phyloP scores from a whole-genome alignment of 805 yeast genomes.

The Candida verbasci region DNA sequence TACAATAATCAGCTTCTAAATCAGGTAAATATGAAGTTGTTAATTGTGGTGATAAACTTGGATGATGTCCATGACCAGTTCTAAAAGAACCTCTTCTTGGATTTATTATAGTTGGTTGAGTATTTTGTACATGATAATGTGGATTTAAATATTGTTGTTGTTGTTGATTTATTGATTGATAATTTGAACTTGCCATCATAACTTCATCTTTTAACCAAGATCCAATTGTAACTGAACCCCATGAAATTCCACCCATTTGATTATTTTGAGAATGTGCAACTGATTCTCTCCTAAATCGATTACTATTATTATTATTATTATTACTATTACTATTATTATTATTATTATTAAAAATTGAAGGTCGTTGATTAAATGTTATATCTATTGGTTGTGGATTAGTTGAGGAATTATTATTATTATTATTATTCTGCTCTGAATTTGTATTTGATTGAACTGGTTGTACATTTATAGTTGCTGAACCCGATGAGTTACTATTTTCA shows the following conservation, averaged over 20 bases:
- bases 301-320: slow-evolving; percentile 13
- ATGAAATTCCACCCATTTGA: slow-evolving; percentile 87
- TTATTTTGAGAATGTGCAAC: slow-evolving; percentile 90
- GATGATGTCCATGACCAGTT: slow-evolving; percentile 10
- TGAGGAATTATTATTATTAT: background rate
- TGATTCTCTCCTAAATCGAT: slow-evolving; percentile 72
- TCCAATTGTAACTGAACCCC: slow-evolving; percentile 95
- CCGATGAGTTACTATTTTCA: slow-evolving; percentile 28
- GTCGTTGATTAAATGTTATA: slow-evolving; percentile 39
- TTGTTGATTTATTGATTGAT: slow-evolving; percentile 9
- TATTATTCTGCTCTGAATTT: background rate
- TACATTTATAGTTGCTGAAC: slow-evolving; percentile 19
- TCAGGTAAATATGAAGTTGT: slow-evolving; percentile 81
- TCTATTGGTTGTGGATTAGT: slow-evolving; percentile 40
- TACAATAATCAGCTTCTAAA: slow-evolving; percentile 92
- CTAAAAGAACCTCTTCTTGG: slow-evolving; percentile 38
- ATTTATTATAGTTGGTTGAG: slow-evolving; percentile 20
- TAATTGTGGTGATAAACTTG: slow-evolving; percentile 58
- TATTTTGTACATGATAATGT: slow-evolving; percentile 6
- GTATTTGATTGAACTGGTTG: no score
- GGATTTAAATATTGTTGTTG: slow-evolving; percentile 9
- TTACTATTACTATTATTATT: background rate
- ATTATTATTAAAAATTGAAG: slow-evolving; percentile 25
- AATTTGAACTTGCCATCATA: slow-evolving; percentile 39
- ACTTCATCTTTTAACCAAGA: slow-evolving; percentile 95